Evolutionary conservation across 768 basidiomycete genomes (phyloP).

Genomic region (Hysterangium stoloniferum): DNA sequence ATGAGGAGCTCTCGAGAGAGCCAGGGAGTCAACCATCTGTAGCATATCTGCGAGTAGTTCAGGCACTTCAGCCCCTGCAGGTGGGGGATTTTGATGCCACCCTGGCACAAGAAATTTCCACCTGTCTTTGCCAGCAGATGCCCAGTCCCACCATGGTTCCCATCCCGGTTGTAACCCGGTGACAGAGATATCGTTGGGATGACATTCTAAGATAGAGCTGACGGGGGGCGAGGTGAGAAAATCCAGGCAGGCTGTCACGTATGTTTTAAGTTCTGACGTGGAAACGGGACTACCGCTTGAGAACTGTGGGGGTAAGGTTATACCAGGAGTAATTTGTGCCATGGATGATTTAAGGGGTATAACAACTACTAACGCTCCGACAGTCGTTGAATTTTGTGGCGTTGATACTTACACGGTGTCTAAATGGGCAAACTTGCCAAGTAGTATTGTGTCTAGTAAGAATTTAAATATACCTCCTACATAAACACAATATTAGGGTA

Average conservation of each 20-base stretch:
- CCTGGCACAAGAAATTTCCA: constrained; percentile 16
- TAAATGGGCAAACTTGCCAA: too few species aligned
- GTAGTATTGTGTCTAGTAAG: too few species aligned
- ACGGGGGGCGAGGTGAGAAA: constrained; percentile 16
- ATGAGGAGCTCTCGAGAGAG: constrained; percentile 12
- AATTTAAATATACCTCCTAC: too few species aligned
- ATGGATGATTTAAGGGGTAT: too few species aligned
- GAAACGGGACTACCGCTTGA: neutral
- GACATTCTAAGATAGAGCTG: constrained; percentile 32
- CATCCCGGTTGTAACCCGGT: constrained; percentile 14
- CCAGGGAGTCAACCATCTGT: constrained; percentile 14
- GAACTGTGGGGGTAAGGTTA: neutral
- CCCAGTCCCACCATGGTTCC: constrained; percentile 24
- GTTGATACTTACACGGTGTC: too few species aligned
- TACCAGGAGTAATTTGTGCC: too few species aligned
- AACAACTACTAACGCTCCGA: too few species aligned
- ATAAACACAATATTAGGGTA: too few species aligned
- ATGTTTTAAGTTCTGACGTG: neutral
- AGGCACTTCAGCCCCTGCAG: constrained; percentile 11
- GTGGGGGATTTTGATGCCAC: constrained; percentile 14
- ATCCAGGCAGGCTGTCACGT: constrained; percentile 5
- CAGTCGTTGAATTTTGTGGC: too few species aligned
- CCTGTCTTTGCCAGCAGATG: constrained; percentile 4
- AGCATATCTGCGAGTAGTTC: constrained; percentile 13
- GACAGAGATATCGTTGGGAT: constrained; percentile 39